Base-by-base conservation (phyloP, 2,329 filamentous ascomycete genomes). In the Aspergillus tamarii region DNA sequence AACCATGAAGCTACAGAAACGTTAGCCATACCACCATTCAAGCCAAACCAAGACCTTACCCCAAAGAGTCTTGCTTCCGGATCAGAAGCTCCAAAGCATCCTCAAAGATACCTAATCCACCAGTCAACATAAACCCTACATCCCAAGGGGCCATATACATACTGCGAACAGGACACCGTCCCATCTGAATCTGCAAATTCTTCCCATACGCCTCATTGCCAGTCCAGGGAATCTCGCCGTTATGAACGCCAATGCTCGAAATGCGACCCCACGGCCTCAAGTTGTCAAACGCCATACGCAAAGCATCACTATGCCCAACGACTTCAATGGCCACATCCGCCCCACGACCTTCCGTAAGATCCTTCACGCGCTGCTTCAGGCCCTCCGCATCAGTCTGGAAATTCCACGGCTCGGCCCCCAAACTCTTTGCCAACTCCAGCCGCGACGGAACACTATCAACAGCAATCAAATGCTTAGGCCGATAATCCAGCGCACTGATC, bases 271-370 rank as follows among this genome's bases (percentile, higher is more conserved):
- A 93, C 0, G 90, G 89, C 59, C 91, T 83, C 56, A 93, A 74
- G n/a, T 92, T 74, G 41, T 92, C 89, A 74, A 89, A 92, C 0
- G 87, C 89, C 60, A 88, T 91, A 67, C 84, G 85, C 69, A 93
- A 77, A 0, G 90, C 90, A 26, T 86, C 84, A 56, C 86, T 87
- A 60, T 89, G 80, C 0, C 91, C 91, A 14, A 93, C 91, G 7
- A 91, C 89, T 74, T 93, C 91, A 61, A 97, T 88, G 1, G 94
- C 88, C 9, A 92, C 87, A 77, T 97, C 93, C 9, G 93, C 93
- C 1, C 93, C 93, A 30, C 93, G 84, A 1, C 92, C 92, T 14
- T 90, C 85, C 0, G 92, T 94, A 30, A 89, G 85, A 66, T 91
- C 88, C 73, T 88, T 89, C 56, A 96, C 88, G 4, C 73, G 32